phyloP scores from a whole-genome alignment of 495 filamentous ascomycete species.

The Talaromyces stipitatus region DNA sequence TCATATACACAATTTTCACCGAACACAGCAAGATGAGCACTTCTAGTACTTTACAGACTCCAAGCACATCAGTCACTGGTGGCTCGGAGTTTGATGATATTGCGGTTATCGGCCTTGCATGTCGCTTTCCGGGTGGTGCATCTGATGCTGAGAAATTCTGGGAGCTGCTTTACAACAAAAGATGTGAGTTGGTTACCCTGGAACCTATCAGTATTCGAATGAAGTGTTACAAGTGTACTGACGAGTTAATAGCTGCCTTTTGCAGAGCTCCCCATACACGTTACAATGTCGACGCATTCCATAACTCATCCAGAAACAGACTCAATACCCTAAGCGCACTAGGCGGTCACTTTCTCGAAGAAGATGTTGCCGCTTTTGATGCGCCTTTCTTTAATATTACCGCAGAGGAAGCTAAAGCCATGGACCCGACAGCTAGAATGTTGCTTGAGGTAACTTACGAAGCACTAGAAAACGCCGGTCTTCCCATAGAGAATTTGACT shows the following conservation, averaged over 20 bases:
- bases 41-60: slow-evolving; percentile 7
- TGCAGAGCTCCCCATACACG: slow-evolving; percentile 15
- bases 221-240: slow-evolving; percentile 15
- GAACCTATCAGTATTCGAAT: too few species aligned
- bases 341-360: slow-evolving; percentile 29
- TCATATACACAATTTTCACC: background rate
- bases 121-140: slow-evolving; percentile 49
- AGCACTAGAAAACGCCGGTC: slow-evolving; percentile 44
- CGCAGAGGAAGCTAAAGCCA: slow-evolving; percentile 35
- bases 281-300: slow-evolving; percentile 33
- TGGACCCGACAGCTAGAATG: slow-evolving; percentile 34
- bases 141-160: slow-evolving; percentile 41
- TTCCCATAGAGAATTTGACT: slow-evolving; percentile 29
- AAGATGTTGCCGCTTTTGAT: slow-evolving; percentile 29
- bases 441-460: slow-evolving; percentile 50
- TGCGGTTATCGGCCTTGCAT: slow-evolving; percentile 44
- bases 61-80: slow-evolving; percentile 12
- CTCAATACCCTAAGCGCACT: background rate
- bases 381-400: slow-evolving; percentile 47
- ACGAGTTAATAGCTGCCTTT: slow-evolving; percentile 4
- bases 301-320: slow-evolving; percentile 16
- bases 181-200: background rate
- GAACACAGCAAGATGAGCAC: background rate
- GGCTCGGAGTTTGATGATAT: slow-evolving; percentile 2
- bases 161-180: slow-evolving; percentile 43